Base-by-base conservation (phyloP, 2,329 filamentous ascomycete species). In the Cercospora berteroae region DNA sequence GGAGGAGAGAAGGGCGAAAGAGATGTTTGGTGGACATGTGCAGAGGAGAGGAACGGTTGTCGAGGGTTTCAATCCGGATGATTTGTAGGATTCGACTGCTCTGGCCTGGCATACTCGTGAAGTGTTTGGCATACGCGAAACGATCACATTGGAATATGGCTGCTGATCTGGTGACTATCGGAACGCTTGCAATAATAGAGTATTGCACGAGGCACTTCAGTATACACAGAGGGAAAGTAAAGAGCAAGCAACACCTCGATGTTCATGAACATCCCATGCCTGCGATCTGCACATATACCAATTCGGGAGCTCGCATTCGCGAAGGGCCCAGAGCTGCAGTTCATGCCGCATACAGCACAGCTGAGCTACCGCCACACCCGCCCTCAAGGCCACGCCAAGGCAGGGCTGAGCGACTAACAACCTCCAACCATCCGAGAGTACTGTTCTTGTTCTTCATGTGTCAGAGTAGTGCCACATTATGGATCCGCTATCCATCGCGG, bases 61-160 rank as follows among this genome's bases (percentile, higher is more conserved):
- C n/a, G 75, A 76, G 62, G 74, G 76, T 2, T 79, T 79, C 65
- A 74, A 79, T 65, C 77, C 77, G 25, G 77, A 79, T 70, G 77
- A 77, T 55, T 55, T 73, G 60, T 74, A 39, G 48, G 36, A 1
- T 3, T 16, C 5, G 16, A 10, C 20, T 48, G 60, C n/a, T 62
- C 31, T 18, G 23, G 20, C 20, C 18, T 60, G 7, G 20, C 20
- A 44, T 5, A 7, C 6, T 3, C n/a, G n/a, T 12, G 20, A 36
- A n/a, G 18, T 31, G 16, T 2, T 6, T 13, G 29, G n/a, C 31
- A 58, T 55, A 4, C 13, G 16, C 1, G 12, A 16, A n/a, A 55
- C 12, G 48, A 27, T 13, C 29, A 10, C 18, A 4, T 48, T 6
- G 36, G 20, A 48, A 18, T 5, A 6, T 20, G 18, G 20, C 20